Evolutionary conservation across 2,329 filamentous ascomycete genomes (phyloP).

Genomic region (Ophiobolus disseminans): DNA sequence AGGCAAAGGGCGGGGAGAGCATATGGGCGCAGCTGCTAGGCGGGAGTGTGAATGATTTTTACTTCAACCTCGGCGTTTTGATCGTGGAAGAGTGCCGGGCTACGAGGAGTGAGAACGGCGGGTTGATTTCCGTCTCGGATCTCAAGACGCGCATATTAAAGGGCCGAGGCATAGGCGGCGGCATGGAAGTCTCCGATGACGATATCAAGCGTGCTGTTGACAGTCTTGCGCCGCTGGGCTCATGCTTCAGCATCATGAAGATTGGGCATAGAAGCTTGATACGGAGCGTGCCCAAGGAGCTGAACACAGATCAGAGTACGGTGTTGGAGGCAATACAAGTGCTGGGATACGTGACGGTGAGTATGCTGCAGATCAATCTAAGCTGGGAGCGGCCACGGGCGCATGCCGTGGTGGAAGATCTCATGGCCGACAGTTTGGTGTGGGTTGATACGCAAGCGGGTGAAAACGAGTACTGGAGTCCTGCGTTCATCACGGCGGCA

Average conservation of each 20-base stretch:
- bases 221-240: constrained; percentile 84
- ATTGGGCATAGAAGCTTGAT: constrained; percentile 89
- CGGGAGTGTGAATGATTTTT: constrained; percentile 94
- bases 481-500: constrained; percentile 68
- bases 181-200: constrained; percentile 84
- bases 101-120: constrained; percentile 89
- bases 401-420: constrained; percentile 88
- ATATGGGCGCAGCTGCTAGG: constrained; percentile 95
- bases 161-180: constrained; percentile 70
- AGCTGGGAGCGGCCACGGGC: constrained; percentile 84
- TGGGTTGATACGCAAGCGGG: constrained; percentile 89
- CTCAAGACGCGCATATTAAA: constrained; percentile 77
- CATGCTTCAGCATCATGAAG: constrained; percentile 82
- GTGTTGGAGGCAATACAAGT: constrained; percentile 92
- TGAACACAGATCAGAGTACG: constrained; percentile 91
- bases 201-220: constrained; percentile 90
- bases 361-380: constrained; percentile 87
- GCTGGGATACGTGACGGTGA: constrained; percentile 86
- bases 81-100: constrained; percentile 91
- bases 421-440: constrained; percentile 86
- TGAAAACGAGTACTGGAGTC: constrained; percentile 95
- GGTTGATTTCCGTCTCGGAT: constrained; percentile 84
- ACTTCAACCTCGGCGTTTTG: constrained; percentile 95
- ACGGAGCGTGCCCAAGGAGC: constrained; percentile 89
- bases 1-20: constrained; percentile 61